Base-by-base conservation (phyloP, 2,329 filamentous ascomycete genomes). In the Aspergillus sp. region DNA sequence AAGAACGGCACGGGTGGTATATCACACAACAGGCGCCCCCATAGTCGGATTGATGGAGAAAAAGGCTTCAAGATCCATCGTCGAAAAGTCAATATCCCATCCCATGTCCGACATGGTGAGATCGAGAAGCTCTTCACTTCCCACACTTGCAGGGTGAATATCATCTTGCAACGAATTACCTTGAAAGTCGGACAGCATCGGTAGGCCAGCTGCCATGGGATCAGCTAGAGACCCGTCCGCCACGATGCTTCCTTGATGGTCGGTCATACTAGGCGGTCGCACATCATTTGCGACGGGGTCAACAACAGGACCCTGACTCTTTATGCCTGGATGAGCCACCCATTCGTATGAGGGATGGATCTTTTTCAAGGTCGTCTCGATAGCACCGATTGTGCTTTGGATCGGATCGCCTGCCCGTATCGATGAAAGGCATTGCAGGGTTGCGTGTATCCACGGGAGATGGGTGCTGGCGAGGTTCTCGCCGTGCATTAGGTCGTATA, bases 401-500 rank as follows among this genome's bases (percentile, higher is more conserved):
- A 69, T 69, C 3, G 72, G 67, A 47, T 73, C 70, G 0, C 69
- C 67, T 2, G 60, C 50, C 46, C 71, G 65, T 76, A 80, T 77
- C 1, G 69, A 69, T 2, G 73, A 72, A 36, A 80, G 65, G 16
- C 67, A 74, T 55, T 74, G 69, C 3, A 80, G 46, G 3, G 72
- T 70, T 0, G 74, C 73, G 54, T 78, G 74, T 9, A 80, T 74
- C 77, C 76, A 80, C 0, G 76, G 77, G 2, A 81, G 67, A 55
- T 78, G 77, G 3, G 69, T 67, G n/a, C 73, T 57, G 2, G 76
- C 73, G 2, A 71, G 67, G 50, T 69, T 66, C 20, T 73, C 69
- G 12, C 77, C 74, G 32, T 80, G 77, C 18, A 81, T 68, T 51
- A 81, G 70, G 52, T 81, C 77, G 50, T 79, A 79, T 9, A 78